Base-by-base conservation (phyloP, 2,329 filamentous ascomycete species). In the Botrytis medusae region DNA sequence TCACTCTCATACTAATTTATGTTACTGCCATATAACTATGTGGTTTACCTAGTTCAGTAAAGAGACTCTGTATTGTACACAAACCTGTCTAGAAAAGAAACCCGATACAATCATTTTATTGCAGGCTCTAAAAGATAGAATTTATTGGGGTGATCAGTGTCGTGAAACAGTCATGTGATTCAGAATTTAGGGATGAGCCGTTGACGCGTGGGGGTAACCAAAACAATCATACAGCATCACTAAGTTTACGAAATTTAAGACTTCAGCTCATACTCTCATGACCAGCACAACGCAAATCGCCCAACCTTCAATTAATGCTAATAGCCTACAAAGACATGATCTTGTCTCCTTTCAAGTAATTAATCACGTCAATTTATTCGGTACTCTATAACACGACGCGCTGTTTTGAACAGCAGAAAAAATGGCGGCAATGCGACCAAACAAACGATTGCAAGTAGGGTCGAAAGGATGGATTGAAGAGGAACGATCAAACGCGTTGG, bases 401-500 rank as follows among this genome's bases (percentile, higher is more conserved):
- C 79, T 79, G 76, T 79, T 79, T 79, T 77, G 77, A 78, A 78
- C 74, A 60, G 54, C 71, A 64, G 63, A 71, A 60, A 77, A 71
- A 60, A 82, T 82, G 80, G 79, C 81, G 60, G 69, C 80, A 25
- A 77, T 77, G 72, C 76, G 84, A 78, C 79, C 74, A 78, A 82
- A 75, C 75, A 77, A 88, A 83, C 89, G 89, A 83, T 82, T 89
- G 80, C 87, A 92, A 80, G 90, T 97, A 78, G 95, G 94, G 82
- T 96, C 94, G 74, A 85, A 90, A 79, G 86, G 91, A 84, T 99
- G 96, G 96, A 90, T 98, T 77, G 85, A 90, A 46, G 91, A 93
- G 77, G 96, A 99, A 85, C 89, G 95, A 78, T 88, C 91, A 61
- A 92, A 95, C 79, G 91, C 93, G 22, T 85, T 90, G 72, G 88